phyloP scores from a whole-genome alignment of 1,284 basidiomycete species.

The Cryptococcus sp. region DNA sequence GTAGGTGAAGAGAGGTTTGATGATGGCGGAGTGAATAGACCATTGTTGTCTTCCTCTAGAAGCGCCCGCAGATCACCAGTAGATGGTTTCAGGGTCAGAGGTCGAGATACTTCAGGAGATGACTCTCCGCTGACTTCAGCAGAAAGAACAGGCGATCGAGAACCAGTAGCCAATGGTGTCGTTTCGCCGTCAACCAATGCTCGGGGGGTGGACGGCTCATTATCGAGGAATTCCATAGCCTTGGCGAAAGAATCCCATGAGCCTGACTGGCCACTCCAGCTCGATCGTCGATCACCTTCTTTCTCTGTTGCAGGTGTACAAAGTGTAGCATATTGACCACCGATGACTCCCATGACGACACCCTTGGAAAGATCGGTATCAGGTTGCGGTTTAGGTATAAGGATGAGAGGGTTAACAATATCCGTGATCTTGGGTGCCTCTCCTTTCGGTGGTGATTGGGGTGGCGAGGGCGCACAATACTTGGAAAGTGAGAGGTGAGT shows the following conservation, averaged over 20 bases:
- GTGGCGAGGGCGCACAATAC: slow-evolving; percentile 46
- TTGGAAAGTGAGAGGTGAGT: slow-evolving; percentile 34
- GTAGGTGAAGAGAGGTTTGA: slow-evolving; percentile 44
- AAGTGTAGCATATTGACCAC: slow-evolving; percentile 36
- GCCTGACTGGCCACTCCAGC: slow-evolving; percentile 32
- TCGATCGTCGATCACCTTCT: slow-evolving; percentile 31
- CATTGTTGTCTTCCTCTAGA: slow-evolving; percentile 15
- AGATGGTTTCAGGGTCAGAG: slow-evolving; percentile 25
- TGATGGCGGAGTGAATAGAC: slow-evolving; percentile 40
- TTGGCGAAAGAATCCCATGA: slow-evolving; percentile 29
- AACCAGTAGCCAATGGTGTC: slow-evolving; percentile 27
- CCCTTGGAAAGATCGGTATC: not conserved
- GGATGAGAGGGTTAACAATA: not conserved
- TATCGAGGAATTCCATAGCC: slow-evolving; percentile 8
- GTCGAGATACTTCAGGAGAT: slow-evolving; percentile 15
- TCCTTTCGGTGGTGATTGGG: slow-evolving; percentile 39
- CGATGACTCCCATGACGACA: slow-evolving; percentile 24
- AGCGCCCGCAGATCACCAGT: slow-evolving; percentile 31
- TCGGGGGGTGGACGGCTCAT: not conserved
- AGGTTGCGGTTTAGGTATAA: not conserved
- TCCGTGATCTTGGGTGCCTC: not conserved
- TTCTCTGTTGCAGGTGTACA: slow-evolving; percentile 5
- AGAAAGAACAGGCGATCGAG: slow-evolving; percentile 27
- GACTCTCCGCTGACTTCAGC: slow-evolving; percentile 2
- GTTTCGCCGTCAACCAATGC: slow-evolving; percentile 20